Conservation (phyloP, 2,329 filamentous ascomycete species). For the Neurospora sp. region DNA sequence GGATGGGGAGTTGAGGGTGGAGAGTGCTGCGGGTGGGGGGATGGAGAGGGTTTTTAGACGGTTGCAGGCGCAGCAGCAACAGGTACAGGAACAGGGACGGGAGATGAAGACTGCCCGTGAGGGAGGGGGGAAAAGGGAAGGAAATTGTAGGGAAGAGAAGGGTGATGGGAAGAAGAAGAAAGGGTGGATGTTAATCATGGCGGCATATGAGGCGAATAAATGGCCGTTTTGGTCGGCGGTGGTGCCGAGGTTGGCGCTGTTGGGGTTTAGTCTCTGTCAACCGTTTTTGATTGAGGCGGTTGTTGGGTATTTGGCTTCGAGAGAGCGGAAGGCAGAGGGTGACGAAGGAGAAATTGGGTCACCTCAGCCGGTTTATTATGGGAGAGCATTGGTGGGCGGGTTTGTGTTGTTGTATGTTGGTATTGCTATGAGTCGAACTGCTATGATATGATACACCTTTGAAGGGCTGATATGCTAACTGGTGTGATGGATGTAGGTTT, state of each 20-base stretch:
- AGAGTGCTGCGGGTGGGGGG: neutral
- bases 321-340: neutral
- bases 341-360: neutral
- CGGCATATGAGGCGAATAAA: conserved; percentile 1
- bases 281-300: conserved; percentile 10
- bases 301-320: neutral
- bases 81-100: too few relatives aligned
- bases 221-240: conserved; percentile 5
- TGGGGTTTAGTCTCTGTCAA: conserved; percentile 10
- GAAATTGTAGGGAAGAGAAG: too few relatives aligned
- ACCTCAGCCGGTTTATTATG: neutral
- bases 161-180: neutral
- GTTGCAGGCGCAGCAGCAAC: neutral
- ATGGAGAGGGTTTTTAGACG: neutral
- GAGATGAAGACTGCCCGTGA: too few relatives aligned
- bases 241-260: conserved; percentile 5
- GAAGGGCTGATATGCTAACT: too few relatives aligned
- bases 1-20: conserved; percentile 1
- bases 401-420: conserved; percentile 1
- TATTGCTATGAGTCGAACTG: conserved; percentile 7
- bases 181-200: neutral
- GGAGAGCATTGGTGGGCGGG: neutral
- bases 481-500: neutral
- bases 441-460: too few relatives aligned
- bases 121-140: neutral